Evolutionary conservation across 2,329 filamentous ascomycete genomes (phyloP), one percentile per base, ranked within the genome.

Genomic region (Mollisiaceae sp.): DNA sequence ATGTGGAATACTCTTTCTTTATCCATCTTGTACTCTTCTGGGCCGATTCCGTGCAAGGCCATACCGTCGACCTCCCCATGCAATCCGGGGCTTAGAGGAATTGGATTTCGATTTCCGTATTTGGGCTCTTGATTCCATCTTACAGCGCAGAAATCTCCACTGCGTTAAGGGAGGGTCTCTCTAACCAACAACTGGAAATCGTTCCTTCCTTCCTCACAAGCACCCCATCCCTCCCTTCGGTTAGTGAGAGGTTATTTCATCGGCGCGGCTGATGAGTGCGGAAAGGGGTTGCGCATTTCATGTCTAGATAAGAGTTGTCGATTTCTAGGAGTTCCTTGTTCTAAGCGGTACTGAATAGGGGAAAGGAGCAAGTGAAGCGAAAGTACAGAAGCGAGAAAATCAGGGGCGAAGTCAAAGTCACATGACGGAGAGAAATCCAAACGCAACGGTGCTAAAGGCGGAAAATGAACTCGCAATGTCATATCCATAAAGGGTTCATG

Each of bases 281-380:
- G 87, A 90, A 1, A 93, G 79, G 0, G 91, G 70, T 93, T 93
- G 14, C 90, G 85, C 84, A 91, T 89, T 75, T 91, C 89, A 74
- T 91, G 89, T 4, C 39, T 24, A 41, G 50, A 18, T 8, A 14
- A 22, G 14, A 52, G 8, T 8, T 39, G 36, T 39, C 14, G 14
- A 14, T 32, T 3, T 4, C 5, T 4, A 32, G 3, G 14, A 32
- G 8, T 20, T 32, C n/a, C 6, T 9, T 27, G n/a, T 24, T 8
- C n/a, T 50, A 5, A n/a, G 41, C 9, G 18, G 41, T n/a, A 5
- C 9, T 15, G 41, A 45, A 6, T 52, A 20, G 24, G 22, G 22
- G 47, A 22, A 27, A 27, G 47, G n/a, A n/a, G n/a, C n/a, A n/a
- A n/a, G n/a, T n/a, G n/a, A n/a, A n/a, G n/a, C n/a, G n/a, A n/a